Conservation (phyloP, 768 basidiomycete species). For the Crucibulum laeve region DNA sequence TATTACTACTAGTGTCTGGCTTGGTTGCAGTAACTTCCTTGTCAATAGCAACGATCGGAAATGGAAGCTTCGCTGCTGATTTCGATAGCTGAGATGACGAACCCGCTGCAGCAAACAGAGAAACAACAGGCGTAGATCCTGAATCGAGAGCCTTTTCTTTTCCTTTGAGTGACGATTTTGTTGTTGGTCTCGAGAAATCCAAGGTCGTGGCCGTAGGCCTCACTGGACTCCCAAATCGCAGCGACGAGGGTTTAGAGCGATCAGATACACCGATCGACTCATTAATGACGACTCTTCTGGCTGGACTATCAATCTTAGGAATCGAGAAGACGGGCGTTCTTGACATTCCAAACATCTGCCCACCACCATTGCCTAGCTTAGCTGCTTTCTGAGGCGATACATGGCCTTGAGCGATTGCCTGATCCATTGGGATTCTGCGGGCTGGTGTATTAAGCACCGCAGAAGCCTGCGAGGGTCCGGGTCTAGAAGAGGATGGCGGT, state of each 20-base stretch:
- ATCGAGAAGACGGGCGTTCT: slow-evolving; percentile 24
- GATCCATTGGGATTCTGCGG: slow-evolving; percentile 53
- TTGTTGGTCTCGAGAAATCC: too few relatives aligned
- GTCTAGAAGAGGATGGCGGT: slow-evolving; percentile 18
- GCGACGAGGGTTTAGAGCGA: slow-evolving; percentile 19
- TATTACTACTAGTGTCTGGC: not conserved
- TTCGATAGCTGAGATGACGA: slow-evolving; percentile 1
- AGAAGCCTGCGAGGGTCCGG: too few relatives aligned
- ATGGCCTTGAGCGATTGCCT: slow-evolving; percentile 46
- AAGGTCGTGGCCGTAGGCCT: slow-evolving; percentile 5
- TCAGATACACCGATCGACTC: slow-evolving; percentile 29
- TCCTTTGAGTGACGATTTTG: too few relatives aligned
- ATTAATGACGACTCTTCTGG: slow-evolving; percentile 31
- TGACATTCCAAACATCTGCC: slow-evolving; percentile 6
- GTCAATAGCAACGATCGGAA: slow-evolving; percentile 23
- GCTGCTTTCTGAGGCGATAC: slow-evolving; percentile 43
- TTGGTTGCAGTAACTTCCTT: slow-evolving; percentile 11
- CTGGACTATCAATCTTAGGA: slow-evolving; percentile 33
- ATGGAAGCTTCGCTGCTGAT: slow-evolving; percentile 23
- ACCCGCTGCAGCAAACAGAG: not conserved
- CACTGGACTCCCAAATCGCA: slow-evolving; percentile 22
- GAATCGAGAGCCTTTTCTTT: not conserved
- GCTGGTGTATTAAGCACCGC: slow-evolving; percentile 56
- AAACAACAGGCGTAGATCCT: too few relatives aligned
- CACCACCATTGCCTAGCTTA: slow-evolving; percentile 23